These are phyloP conservation scores for Solanum phureja DNA, from an alignment of 257 asterid species.

Conservation along the genomic window DNA sequence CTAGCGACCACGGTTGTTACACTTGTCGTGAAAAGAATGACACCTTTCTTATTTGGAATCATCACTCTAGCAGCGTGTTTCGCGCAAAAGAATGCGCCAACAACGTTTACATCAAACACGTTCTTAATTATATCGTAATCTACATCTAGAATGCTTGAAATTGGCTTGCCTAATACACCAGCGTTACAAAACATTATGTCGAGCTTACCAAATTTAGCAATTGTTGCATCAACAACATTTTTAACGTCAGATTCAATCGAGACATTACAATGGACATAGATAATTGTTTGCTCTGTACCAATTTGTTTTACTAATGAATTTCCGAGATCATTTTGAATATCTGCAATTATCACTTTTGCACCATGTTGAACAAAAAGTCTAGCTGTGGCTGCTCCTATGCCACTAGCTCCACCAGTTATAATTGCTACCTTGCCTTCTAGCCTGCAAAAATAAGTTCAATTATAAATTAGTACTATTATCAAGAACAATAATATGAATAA, in stretches of 20 bases:
- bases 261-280: not conserved
- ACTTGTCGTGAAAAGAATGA: not conserved
- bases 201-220: not conserved
- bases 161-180: not conserved
- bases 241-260: not conserved
- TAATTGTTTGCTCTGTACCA: not conserved
- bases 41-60: not conserved
- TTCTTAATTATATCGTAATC: not conserved
- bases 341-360: not conserved
- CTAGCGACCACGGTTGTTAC: rapidly evolving
- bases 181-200: not conserved
- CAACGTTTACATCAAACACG: not conserved
- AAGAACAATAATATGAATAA: too few species aligned
- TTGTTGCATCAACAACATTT: not conserved
- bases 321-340: not conserved
- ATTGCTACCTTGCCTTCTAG: not conserved
- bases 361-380: not conserved
- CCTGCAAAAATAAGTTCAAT: not conserved
- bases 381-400: not conserved
- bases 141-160: not conserved
- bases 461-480: not conserved
- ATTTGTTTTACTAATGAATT: not conserved
- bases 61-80: too few species aligned
- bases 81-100: too few species aligned
- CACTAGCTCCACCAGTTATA: not conserved